Base-by-base conservation (phyloP, 768 basidiomycete genomes). In the Trametes gibbosa region DNA sequence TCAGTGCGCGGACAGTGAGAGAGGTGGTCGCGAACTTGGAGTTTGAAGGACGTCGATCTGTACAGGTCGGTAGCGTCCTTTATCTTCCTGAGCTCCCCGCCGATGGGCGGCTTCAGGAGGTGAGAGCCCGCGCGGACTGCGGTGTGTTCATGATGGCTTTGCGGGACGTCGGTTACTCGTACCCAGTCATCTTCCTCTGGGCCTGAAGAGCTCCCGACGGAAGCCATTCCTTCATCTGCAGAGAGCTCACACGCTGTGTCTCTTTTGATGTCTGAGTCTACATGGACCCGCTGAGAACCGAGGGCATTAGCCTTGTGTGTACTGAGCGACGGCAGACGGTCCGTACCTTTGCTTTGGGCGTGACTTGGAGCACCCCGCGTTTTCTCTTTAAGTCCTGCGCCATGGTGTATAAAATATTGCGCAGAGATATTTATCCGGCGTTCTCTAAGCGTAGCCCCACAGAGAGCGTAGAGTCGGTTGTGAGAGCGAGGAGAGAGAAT, bases 31-130 rank as follows among this genome's bases (percentile, higher is more conserved):
- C 76, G 12, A 46, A 89, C 90, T 80, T 95, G 91, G 9, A 95
- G 79, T 65, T 92, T 91, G 77, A 95, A 95, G 2, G 89, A 83
- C 54, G 78, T 87, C 0, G 92, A 94, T 65, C 82, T 80, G 70
- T 85, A 92, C 21, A 93, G 75, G 56, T 90, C 83, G 24, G 81
- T 78, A 16, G 88, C 87, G 62, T 90, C 90, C 67, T 86, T 88
- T 62, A 94, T 85, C 6, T 72, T 73, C 54, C 84, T 78, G 45
- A 94, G 75, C 69, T 94, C 90, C 58, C 84, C 81, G 46, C 86
- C 86, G 17, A 84, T 84, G 16, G 87, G 87, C 3, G 85, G 82
- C 62, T 80, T 82, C 50, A 76, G 77, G 5, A 49, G 25, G 42
- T 58, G 61, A 2, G 55, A 29, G 14, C 47, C 46, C 1, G 61